Evolutionary conservation across 23 red algal genomes (phyloP).

Genomic region (Pyropia haitanensis): DNA sequence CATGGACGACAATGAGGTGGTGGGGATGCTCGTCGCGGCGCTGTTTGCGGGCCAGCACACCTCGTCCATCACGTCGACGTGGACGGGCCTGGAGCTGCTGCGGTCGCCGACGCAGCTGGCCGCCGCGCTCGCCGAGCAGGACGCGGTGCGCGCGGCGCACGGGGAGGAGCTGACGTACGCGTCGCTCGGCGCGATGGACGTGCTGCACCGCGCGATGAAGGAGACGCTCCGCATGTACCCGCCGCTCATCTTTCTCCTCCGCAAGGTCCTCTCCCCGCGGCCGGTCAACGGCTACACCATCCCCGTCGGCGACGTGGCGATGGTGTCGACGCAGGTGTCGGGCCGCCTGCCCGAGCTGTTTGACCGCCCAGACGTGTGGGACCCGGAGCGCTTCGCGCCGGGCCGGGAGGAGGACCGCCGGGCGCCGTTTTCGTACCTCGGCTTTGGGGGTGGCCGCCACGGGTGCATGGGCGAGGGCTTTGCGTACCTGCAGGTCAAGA

Average conservation of each 20-base stretch:
- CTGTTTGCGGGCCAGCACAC: conserved; percentile 97
- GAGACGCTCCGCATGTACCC: conserved; percentile 98
- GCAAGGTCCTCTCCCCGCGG: conserved; percentile 62
- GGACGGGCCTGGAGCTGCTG: conserved; percentile 79
- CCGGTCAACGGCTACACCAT: conserved; percentile 50
- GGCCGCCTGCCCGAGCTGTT: conserved; percentile 70
- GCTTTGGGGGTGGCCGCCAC: conserved; percentile 94
- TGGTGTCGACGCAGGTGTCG: conserved; percentile 72
- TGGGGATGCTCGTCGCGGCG: conserved; percentile 58
- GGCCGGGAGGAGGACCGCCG: conserved; percentile 75
- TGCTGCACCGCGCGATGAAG: conserved; percentile 86
- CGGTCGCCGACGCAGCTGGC: conserved; percentile 31
- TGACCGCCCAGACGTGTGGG: conserved; percentile 67
- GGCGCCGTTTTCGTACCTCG: conserved; percentile 76
- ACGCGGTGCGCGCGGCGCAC: conserved; percentile 11
- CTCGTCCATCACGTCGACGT: conserved; percentile 78
- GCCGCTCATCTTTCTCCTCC: conserved; percentile 96
- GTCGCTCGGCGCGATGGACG: conserved; percentile 62
- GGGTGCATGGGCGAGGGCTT: conserved; percentile 98
- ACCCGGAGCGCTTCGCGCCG: conserved; percentile 85
- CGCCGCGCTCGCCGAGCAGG: conserved; percentile 66
- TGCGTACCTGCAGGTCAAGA: conserved; percentile 99
- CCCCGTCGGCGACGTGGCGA: conserved; percentile 62
- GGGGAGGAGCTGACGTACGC: conserved; percentile 41
- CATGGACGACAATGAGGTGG: conserved; percentile 67